Base-by-base conservation (phyloP, 805 yeast genomes). In the Ogataea trehaloabstinens region DNA sequence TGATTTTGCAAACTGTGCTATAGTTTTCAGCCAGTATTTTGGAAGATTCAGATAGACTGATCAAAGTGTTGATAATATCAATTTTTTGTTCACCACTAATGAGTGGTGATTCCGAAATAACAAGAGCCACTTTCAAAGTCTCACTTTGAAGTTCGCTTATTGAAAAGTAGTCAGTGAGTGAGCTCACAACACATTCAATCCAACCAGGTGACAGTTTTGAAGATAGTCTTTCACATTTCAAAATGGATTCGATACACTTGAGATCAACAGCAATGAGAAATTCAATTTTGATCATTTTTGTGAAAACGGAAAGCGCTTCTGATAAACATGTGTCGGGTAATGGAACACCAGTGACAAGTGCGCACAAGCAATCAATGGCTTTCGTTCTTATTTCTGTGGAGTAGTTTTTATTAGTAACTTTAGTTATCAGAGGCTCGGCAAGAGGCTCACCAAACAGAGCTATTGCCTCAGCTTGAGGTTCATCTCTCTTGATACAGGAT, bases 371-470 rank as follows among this genome's bases (percentile, higher is more conserved):
- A 6, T 22, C 33, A 17, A 63, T 40, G 6, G 64, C 50, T 34
- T 48, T 49, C 36, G 52, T 54, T 19, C 68, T 52, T 4, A 63
- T 56, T 30, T 64, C 68, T 17, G 56, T 45, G 6, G 68, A 58
- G 28, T 48, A 51, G 19, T 70, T 55, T 35, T 58, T 63, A 12
- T 57, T 49, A 1, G 47, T 34, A 6, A 58, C 50, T 28, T 49
- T 63, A 3, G 43, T 47, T 6, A 55, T 30, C 19, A 63, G 37
- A 4, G 49, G 27, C 13, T 45, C 40, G 32, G 40, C 45, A 24
- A 48, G 37, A 6, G 37, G 13, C 1, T 31, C 24, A 6, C 41
- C 25, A n/a, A 46, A 28, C 1, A 24, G 20, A 6, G 25, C 35
- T 1, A 46, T 12, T 8, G 32, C 27, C 6, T 31, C 45, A 10